Percentiles rank a stretch among this genome's conserved stretches.
Conservation (phyloP, 75 land plant species). For the Adiantum capillusveneris region DNA sequence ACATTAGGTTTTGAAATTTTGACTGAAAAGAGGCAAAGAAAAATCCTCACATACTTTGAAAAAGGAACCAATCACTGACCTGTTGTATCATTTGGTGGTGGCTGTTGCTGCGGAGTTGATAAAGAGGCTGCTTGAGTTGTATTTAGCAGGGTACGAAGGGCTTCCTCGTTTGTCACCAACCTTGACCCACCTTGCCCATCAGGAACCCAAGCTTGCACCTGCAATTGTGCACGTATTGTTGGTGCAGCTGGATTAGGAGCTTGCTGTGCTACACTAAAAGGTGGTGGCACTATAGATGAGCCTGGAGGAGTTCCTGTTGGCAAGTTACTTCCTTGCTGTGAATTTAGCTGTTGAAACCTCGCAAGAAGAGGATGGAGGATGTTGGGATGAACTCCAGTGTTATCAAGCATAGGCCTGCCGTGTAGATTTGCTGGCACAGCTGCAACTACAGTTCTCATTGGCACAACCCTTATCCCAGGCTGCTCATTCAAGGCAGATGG, state of each 20-base stretch:
- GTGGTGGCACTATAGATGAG: neutral
- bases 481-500: conserved; percentile 25
- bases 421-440: conserved; percentile 36
- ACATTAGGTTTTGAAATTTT: neutral
- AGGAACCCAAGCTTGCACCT: conserved; percentile 11
- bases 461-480: conserved; percentile 49
- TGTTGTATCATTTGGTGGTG: neutral
- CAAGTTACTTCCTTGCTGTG: conserved; percentile 7
- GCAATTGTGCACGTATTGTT: conserved; percentile 3
- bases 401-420: conserved; percentile 16
- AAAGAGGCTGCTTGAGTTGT: neutral
- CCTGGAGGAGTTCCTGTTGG: neutral
- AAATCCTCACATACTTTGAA: neutral
- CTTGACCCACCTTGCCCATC: conserved; percentile 1
- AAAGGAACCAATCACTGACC: neutral
- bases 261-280: neutral
- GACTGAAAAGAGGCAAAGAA: neutral
- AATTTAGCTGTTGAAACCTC: conserved; percentile 43
- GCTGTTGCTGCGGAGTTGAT: neutral
- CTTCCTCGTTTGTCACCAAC: neutral
- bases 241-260: neutral
- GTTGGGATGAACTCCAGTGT: conserved; percentile 26
- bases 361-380: conserved; percentile 60
- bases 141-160: neutral
- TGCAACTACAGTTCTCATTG: conserved; percentile 52